Evolutionary conservation across 192 early-diverging fungal species (phyloP).

Genomic region (Linnemannia elongata): DNA sequence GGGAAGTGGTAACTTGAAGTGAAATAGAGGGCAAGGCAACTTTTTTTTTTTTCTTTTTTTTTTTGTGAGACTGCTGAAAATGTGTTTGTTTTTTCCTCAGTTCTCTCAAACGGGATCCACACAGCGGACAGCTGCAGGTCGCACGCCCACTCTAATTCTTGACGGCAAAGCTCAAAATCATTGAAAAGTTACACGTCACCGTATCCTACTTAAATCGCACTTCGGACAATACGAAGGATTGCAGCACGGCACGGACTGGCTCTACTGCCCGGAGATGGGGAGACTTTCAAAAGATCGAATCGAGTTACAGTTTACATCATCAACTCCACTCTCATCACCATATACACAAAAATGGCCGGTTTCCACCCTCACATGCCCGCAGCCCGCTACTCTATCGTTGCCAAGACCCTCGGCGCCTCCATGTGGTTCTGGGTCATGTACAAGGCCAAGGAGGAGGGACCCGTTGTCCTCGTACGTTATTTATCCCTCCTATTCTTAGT

Average conservation of each 20-base stretch:
- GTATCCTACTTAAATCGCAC: not conserved
- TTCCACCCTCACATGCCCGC: slow-evolving; percentile 68
- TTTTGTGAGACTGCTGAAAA: slow-evolving; percentile 16
- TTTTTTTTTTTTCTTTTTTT: slow-evolving; percentile 37
- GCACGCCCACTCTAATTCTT: too few relatives aligned
- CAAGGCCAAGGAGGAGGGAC: slow-evolving; percentile 81
- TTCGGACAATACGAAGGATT: not conserved
- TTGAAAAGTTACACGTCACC: not conserved
- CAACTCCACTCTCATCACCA: slow-evolving; percentile 18
- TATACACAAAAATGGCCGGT: slow-evolving; percentile 61
- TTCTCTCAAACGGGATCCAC: not conserved
- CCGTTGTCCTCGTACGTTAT: slow-evolving; percentile 73
- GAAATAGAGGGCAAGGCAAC: not conserved
- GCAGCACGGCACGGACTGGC: not conserved
- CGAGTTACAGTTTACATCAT: slow-evolving; percentile 16
- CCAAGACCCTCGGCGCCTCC: slow-evolving; percentile 76
- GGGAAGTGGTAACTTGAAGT: slow-evolving; percentile 1
- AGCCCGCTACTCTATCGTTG: slow-evolving; percentile 66
- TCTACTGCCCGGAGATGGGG: not conserved
- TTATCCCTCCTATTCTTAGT: not conserved
- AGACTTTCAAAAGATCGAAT: not conserved
- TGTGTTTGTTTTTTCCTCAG: slow-evolving; percentile 1
- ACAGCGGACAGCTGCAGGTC: not conserved
- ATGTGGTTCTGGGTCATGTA: slow-evolving; percentile 93
- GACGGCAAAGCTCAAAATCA: too few relatives aligned